A percentile compares a stretch with the other conserved stretches of the same genome.
Conservation (phyloP, 495 filamentous ascomycete species). For the Neurospora pannonica region DNA sequence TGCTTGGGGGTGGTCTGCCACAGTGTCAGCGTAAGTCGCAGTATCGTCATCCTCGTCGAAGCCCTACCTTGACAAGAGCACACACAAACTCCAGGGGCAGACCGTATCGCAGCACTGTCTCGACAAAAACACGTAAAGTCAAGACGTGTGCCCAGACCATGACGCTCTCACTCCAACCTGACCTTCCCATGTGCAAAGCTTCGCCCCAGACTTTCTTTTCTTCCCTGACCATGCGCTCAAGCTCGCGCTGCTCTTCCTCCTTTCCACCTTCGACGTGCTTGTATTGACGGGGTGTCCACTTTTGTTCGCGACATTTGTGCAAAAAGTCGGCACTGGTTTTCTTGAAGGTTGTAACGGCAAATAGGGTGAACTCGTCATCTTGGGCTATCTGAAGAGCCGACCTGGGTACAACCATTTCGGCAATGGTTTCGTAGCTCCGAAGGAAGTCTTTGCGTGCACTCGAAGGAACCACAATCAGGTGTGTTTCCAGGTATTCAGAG, state of each 20-base stretch:
- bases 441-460: slow-evolving; percentile 76
- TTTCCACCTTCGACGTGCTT: slow-evolving; percentile 82
- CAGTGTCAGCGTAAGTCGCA: slow-evolving; percentile 11
- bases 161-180: slow-evolving; percentile 85
- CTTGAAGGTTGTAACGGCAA: slow-evolving; percentile 86
- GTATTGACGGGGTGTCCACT: slow-evolving; percentile 91
- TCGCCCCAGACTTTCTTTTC: slow-evolving; percentile 85
- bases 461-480: slow-evolving; percentile 78
- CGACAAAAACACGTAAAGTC: slow-evolving; percentile 87
- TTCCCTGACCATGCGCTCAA: slow-evolving; percentile 66
- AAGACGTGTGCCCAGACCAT: slow-evolving; percentile 93
- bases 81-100: slow-evolving; percentile 81
- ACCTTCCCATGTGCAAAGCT: slow-evolving; percentile 74
- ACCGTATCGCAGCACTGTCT: slow-evolving; percentile 91
- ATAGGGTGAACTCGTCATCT: slow-evolving; percentile 82
- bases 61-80: slow-evolving; percentile 69
- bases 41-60: too few relatives aligned
- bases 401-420: slow-evolving; percentile 77
- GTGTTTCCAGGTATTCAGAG: slow-evolving; percentile 94
- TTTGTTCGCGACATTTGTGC: slow-evolving; percentile 78
- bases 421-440: slow-evolving; percentile 76
- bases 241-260: slow-evolving; percentile 78
- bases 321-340: slow-evolving; percentile 78
- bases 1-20: slow-evolving; percentile 70
- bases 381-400: slow-evolving; percentile 66